Conservation (phyloP, 768 basidiomycete genomes). For the Boletus coccyginus region DNA sequence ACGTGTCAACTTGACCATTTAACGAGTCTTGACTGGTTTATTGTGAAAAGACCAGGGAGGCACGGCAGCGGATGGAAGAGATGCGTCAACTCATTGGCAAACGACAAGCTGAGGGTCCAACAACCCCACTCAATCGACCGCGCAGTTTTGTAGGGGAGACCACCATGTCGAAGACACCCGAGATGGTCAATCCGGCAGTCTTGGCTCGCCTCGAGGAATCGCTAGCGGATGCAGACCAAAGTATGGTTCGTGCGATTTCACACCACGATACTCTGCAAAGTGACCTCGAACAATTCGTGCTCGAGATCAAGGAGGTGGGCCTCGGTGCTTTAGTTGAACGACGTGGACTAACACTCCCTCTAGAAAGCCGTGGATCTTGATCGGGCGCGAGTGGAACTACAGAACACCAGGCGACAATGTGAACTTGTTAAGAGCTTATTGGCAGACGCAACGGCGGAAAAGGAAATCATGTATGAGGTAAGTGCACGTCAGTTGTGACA, state of each 20-base stretch:
- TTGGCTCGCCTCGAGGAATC: constrained; percentile 45
- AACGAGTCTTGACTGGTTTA: constrained; percentile 4
- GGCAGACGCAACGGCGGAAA: constrained; percentile 76
- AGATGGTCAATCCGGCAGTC: constrained; percentile 12
- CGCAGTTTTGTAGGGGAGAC: constrained; percentile 33
- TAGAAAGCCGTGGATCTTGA: constrained; percentile 67
- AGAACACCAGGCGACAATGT: constrained; percentile 68
- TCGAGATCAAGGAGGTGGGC: constrained; percentile 59
- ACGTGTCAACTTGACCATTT: constrained; percentile 1
- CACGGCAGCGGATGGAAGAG: constrained; percentile 77
- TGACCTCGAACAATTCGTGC: constrained; percentile 47
- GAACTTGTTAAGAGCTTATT: constrained; percentile 78
- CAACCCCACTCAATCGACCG: constrained; percentile 47
- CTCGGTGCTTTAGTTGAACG: not conserved
- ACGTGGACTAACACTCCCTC: not conserved
- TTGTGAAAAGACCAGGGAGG: constrained; percentile 64
- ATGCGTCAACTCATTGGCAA: constrained; percentile 73
- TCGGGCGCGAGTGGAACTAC: constrained; percentile 58
- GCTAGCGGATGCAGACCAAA: constrained; percentile 55
- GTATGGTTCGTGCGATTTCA: constrained; percentile 48
- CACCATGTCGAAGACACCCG: constrained; percentile 11
- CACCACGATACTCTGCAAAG: constrained; percentile 55
- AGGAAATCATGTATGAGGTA: constrained; percentile 93
- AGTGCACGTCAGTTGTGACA: constrained; percentile 17
- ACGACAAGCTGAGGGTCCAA: constrained; percentile 47